Percentiles rank a stretch among this genome's conserved stretches.
These are phyloP conservation scores for Fusarium phyllophilum DNA, from an alignment of 2,329 filamentous ascomycete genomes.

Conservation along the genomic window DNA sequence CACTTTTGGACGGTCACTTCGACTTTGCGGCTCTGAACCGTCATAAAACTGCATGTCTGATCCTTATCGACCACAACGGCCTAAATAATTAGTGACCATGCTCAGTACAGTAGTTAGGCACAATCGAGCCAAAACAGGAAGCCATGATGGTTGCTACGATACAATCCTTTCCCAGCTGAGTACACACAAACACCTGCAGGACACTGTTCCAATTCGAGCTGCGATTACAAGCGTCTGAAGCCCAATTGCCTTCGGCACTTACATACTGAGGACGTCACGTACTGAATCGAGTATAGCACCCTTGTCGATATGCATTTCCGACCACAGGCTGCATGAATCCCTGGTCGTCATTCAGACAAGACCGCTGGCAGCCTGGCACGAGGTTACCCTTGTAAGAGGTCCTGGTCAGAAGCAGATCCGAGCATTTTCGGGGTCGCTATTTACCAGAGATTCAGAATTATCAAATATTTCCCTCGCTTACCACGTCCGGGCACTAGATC, in stretches of 20 bases:
- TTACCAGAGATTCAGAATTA: not conserved
- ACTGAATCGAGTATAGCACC: constrained; percentile 7
- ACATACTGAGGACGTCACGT: constrained; percentile 26
- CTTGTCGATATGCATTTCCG: constrained; percentile 14
- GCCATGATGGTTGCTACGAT: not conserved
- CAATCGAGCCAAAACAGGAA: constrained; percentile 23
- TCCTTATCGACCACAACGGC: not conserved
- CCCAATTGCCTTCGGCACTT: constrained; percentile 24
- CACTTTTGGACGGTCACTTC: constrained; percentile 20
- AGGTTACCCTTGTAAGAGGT: not conserved
- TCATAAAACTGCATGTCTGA: constrained; percentile 11
- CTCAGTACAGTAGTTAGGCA: not conserved
- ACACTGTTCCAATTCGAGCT: constrained; percentile 32
- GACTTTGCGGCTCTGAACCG: constrained; percentile 37
- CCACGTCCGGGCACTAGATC: constrained; percentile 19
- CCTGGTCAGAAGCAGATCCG: constrained; percentile 1
- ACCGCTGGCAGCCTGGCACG: not conserved
- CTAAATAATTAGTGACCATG: constrained; percentile 13
- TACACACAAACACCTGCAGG: constrained; percentile 17
- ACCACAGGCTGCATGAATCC: not conserved
- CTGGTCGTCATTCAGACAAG: not conserved
- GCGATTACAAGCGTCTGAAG: constrained; percentile 7
- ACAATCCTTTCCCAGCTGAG: constrained; percentile 22
- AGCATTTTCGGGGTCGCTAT: constrained; percentile 10
- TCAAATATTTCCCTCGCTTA: not conserved